Percentiles rank a stretch among this genome's conserved stretches.
phyloP scores from a whole-genome alignment of 2,329 filamentous ascomycete species.

The Alternaria dauci region DNA sequence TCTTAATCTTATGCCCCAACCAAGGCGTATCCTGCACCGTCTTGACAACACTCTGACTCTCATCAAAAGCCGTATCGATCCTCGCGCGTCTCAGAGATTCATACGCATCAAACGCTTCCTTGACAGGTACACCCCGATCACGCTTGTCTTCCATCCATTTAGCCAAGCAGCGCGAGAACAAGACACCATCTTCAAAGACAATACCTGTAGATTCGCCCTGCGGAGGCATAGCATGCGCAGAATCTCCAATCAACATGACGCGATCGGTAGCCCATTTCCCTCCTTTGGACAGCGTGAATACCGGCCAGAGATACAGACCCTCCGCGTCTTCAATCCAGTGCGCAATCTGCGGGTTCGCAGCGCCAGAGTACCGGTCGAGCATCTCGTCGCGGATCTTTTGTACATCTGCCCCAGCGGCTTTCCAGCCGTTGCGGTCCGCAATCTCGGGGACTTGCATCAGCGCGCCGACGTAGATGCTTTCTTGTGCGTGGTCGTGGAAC shows the following conservation, averaged over 20 bases:
- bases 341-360: constrained; percentile 47
- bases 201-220: constrained; percentile 62
- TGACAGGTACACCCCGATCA: constrained; percentile 43
- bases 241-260: constrained; percentile 57
- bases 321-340: constrained; percentile 54
- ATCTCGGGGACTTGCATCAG: constrained; percentile 57
- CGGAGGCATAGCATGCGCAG: constrained; percentile 61
- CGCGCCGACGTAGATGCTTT: constrained; percentile 55
- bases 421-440: constrained; percentile 56
- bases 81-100: constrained; percentile 55
- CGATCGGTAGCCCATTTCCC: constrained; percentile 57
- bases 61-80: constrained; percentile 57
- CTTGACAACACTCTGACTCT: constrained; percentile 57
- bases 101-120: constrained; percentile 59
- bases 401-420: constrained; percentile 54
- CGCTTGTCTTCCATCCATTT: constrained; percentile 53
- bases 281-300: constrained; percentile 55
- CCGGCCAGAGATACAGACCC: constrained; percentile 58
- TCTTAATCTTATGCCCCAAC: constrained; percentile 57
- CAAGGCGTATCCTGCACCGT: constrained; percentile 57
- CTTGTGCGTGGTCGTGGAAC: constrained; percentile 49
- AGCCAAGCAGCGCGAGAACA: constrained; percentile 57
- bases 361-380: constrained; percentile 51
- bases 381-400: constrained; percentile 55
- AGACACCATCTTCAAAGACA: constrained; percentile 62